Evolutionary conservation across 176 grass and related monocot genomes (phyloP), one percentile per base, ranked within the genome.

Genomic region (Alloteropsis semialata): DNA sequence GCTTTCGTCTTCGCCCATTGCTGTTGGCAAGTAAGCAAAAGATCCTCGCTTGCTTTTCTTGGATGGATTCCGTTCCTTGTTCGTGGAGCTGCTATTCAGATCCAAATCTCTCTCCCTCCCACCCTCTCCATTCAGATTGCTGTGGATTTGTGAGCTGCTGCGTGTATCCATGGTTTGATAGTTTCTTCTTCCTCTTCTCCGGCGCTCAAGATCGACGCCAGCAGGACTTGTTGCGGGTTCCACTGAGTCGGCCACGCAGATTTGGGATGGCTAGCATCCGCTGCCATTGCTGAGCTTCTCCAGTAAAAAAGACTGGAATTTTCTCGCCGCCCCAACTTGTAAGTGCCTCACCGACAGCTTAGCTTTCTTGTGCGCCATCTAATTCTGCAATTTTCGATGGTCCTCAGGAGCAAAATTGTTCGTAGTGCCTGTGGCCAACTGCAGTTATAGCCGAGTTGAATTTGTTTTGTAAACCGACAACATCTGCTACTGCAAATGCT

Each of bases 1-100:
- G 0, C 53, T 81, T 42, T 19, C 34, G 43, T 79, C 76, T 79
- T 50, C 37, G 25, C 48, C 17, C 69, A 72, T 50, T 81, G 66
- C 36, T 56, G 48, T 46, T 69, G 65, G 64, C 1, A 54, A 69
- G 64, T 56, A 42, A 29, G 64, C 66, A 38, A 19, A 28, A 38
- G 64, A 68, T 81, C 64, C 64, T 55, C 1, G 78, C 48, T 80
- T 81, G 78, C 78, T 69, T 81, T 80, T 56, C 64, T 55, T 43
- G 64, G 64, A 13, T 69, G 48, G 78, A 29, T 69, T 54, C n/a
- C 48, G 13, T 51, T 80, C 9, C 33, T 34, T 66, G 6, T 9
- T 24, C 72, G 4, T 41, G 73, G 7, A 39, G 4, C 13, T n/a
- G n/a, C 16, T 37, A 28, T 11, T 56, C 78, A 81, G 78, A 81